Evolutionary conservation across 2,329 filamentous ascomycete species (phyloP), one percentile per base, ranked within the genome.

Genomic region (Talaromyces verruculosus): DNA sequence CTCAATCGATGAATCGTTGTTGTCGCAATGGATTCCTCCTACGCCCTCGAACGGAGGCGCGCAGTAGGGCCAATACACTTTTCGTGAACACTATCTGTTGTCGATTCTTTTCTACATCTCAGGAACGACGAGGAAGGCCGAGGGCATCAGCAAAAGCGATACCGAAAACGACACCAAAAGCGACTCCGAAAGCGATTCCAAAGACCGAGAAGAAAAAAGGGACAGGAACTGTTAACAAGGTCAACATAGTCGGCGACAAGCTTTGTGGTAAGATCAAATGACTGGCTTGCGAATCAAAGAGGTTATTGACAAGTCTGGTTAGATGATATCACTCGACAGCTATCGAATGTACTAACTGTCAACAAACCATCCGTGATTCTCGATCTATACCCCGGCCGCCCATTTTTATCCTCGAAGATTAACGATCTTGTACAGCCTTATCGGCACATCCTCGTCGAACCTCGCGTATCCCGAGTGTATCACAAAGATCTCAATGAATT

Each of bases 301-400:
- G 3, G 2, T 2, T 49, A 39, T 35, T 65, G 30, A 53, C 41
- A 8, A 33, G 22, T 19, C 53, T 58, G 11, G 25, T 37, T 39
- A 81, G 90, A 92, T 73, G 88, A 94, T 71, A 80, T 91, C 15
- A 71, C 96, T 55, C 75, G 86, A 6, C 91, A 91, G 67, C 79
- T 96, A n/a, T 87, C 85, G 2, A 84, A 85, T 0, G 88, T 87
- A 2, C 84, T 98, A 19, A 80, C 87, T 39, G 85, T 87, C 53
- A 89, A 95, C 76, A 81, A 83, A 60, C 91, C 91, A 63, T 93
- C 93, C 78, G 93, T 96, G 72, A 84, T 98, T 53, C 82, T 99
- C 71, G 94, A 98, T 74, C 81, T 97, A 65, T 92, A 93, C 75
- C 94, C 94, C 0, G 93, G 93, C 15, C 81, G 81, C 0, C 92